Base-by-base conservation (phyloP, 2,329 filamentous ascomycete species). In the Aotearoamyces nothofagi region DNA sequence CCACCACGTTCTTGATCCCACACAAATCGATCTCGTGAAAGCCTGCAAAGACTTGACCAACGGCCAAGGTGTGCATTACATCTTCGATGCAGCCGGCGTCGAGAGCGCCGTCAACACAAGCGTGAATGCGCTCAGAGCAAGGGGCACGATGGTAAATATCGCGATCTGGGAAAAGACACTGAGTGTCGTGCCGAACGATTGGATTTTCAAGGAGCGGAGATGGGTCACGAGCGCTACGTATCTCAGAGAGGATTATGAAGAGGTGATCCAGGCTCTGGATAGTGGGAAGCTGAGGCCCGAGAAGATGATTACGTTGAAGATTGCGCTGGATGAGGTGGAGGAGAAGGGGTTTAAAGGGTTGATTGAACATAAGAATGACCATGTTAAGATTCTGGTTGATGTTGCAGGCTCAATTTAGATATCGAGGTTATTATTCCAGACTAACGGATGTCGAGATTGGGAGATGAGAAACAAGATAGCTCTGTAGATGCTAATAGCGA, bases 41-140 rank as follows among this genome's bases (percentile, higher is more conserved):
- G 48, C 48, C 2, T 55, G 57, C 1, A 53, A 55, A 26, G 53
- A 60, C 12, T 41, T 73, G 20, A 68, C 59, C 5, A 54, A 55
- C 3, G 51, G 55, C 0, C 48, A 53, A 2, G 70, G 70, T 0
- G 65, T 63, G 2, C 63, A 73, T 40, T 54, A 75, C 2, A 63
- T 66, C 0, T 72, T 76, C 36, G 70, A 78, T 36, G 69, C 67
- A 16, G 69, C 70, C 0, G 71, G 71, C 5, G 66, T 74, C 12
- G 56, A 62, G n/a, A 53, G 53, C 1, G 63, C 55, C n/a, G 27
- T 42, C 12, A 38, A 34, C 10, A 43, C 34, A 39, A 67, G 50
- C 39, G 66, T 60, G 22, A 47, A 56, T 11, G 56, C 62, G 0
- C 60, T 70, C 3, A 55, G 59, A 27, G 55, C 58, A 0, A 55